Evolutionary conservation across 805 yeast genomes (phyloP), one percentile per base, ranked within the genome.

Genomic region (Candida hungchunana): DNA sequence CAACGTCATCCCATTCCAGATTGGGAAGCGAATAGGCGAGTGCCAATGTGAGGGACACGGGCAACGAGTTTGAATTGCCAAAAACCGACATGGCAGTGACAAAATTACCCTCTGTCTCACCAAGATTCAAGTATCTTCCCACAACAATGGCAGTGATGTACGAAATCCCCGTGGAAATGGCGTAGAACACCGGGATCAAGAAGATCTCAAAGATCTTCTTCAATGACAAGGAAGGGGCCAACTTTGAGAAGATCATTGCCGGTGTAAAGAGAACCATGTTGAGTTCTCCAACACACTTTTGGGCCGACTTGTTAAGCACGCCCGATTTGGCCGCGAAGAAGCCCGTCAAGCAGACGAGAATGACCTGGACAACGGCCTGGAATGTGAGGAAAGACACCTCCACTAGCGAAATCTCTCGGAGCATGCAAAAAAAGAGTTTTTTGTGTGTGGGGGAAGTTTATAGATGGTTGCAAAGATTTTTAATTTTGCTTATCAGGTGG

Each of bases 71-170:
- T 29, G 96, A 86, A 62, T 90, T 93, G 35, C 97, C 97, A 62
- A 90, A 90, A 6, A 89, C 96, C 3, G 93, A 87, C 94, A 93
- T 93, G 3, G 96, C 97, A 16, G 94, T 82, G 32, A 93, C 96
- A 52, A 86, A 90, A 62, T 90, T 89, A 4, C 85, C 56, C 61
- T 93, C 97, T 11, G 84, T 76, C 32, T 66, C 74, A 50, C 83
- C 83, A 50, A 93, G 64, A 7, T 61, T 52, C 43, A 88, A 57
- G 28, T 77, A 44, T 11, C 60, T 56, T 4, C 86, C 66, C 26
- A 79, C 71, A 16, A 75, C 19, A 20, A 64, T 62, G 6, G 96
- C 83, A 23, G 87, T 77, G 8, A 63, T 17, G 49, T 65, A 80
- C 1, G 96, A 79, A 14, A 88, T 79, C 13, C 73, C 75, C 0